Percentiles rank a stretch among this genome's conserved stretches.
Evolutionary conservation across 2,329 filamentous ascomycete genomes (phyloP).

Genomic region (Venturia pyrina): DNA sequence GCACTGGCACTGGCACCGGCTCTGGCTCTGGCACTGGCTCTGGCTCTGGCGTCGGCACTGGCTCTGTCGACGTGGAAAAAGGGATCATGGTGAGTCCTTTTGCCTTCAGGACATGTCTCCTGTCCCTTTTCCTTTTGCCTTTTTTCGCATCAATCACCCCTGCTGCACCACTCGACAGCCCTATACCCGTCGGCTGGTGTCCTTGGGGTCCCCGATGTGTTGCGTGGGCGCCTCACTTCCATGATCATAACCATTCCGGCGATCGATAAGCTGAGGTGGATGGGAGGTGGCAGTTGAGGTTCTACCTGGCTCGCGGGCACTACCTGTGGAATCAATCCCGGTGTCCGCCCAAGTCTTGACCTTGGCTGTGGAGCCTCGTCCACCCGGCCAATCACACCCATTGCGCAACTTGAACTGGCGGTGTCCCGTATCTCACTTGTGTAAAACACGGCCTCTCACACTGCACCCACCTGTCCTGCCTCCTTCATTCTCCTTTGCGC

Average conservation of each 20-base stretch:
- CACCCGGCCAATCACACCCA: constrained; percentile 2
- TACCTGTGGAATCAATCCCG: neutral
- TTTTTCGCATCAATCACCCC: neutral
- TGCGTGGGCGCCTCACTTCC: constrained; percentile 3
- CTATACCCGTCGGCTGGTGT: neutral
- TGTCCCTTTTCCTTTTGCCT: constrained; percentile 4
- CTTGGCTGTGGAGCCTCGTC: neutral
- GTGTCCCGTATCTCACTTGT: constrained; percentile 4
- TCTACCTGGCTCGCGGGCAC: neutral
- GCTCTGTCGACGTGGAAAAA: neutral
- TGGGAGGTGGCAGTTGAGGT: too few relatives aligned
- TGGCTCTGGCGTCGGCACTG: too few relatives aligned
- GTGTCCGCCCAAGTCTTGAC: neutral
- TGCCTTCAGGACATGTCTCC: neutral
- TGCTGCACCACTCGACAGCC: neutral
- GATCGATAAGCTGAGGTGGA: neutral
- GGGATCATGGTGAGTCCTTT: constrained; percentile 3
- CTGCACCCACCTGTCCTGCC: neutral
- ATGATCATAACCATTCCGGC: too few relatives aligned
- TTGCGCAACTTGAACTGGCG: constrained; percentile 9
- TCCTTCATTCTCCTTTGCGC: neutral
- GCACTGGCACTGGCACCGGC: too few relatives aligned
- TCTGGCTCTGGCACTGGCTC: too few relatives aligned
- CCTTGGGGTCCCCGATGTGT: neutral
- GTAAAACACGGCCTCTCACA: constrained; percentile 3